phyloP scores from a whole-genome alignment of 1,139 yeast genomes.

The Hyphopichia khmerensis region DNA sequence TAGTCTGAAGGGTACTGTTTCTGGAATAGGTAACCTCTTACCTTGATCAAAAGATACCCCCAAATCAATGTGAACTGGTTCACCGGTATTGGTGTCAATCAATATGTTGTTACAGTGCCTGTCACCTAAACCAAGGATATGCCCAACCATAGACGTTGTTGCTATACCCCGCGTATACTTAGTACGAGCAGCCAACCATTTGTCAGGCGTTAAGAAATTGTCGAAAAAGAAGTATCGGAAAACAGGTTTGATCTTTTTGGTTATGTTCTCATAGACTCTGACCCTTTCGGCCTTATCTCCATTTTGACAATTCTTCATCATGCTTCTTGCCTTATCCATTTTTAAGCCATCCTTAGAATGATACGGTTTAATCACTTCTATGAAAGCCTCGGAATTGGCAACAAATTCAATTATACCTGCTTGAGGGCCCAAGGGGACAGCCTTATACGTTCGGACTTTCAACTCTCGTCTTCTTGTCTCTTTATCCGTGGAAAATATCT shows the following conservation, averaged over 20 bases:
- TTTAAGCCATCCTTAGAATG: conserved; percentile 48
- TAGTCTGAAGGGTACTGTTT: conserved; percentile 87
- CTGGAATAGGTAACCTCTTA: conserved; percentile 78
- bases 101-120: conserved; percentile 89
- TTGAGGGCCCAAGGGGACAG: conserved; percentile 83
- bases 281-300: conserved; percentile 47
- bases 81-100: conserved; percentile 77
- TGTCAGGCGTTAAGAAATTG: conserved; percentile 62
- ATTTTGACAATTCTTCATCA: conserved; percentile 61
- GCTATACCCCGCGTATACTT: conserved; percentile 81
- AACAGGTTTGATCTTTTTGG: conserved; percentile 60
- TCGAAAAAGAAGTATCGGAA: conserved; percentile 70
- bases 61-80: conserved; percentile 91
- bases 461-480: conserved; percentile 58
- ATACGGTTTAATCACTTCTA: conserved; percentile 62
- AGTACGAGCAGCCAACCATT: conserved; percentile 70
- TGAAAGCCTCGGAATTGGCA: conserved; percentile 67
- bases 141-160: conserved; percentile 81
- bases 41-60: conserved; percentile 98
- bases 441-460: conserved; percentile 79
- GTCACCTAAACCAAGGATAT: conserved; percentile 89
- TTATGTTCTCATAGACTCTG: conserved; percentile 50
- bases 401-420: conserved; percentile 94
- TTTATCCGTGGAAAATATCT: conserved; percentile 57
- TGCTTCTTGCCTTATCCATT: conserved; percentile 58